These are phyloP conservation scores for Hypoxylon subgilvum DNA, from an alignment of 495 filamentous ascomycete species.

Conservation along the genomic window DNA sequence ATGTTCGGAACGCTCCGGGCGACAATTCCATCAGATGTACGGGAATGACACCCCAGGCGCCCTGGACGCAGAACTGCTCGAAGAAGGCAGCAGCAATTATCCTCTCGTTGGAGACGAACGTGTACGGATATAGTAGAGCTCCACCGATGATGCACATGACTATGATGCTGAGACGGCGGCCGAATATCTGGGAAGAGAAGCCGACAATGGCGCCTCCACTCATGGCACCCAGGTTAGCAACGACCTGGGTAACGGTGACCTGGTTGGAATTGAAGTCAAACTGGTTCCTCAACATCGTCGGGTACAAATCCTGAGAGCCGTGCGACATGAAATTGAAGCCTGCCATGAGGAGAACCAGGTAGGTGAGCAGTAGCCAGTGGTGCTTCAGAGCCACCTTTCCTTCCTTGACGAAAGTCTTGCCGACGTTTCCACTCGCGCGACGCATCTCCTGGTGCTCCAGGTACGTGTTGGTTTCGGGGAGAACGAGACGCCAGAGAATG, in stretches of 20 bases:
- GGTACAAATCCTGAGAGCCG: slow-evolving; percentile 90
- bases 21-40: slow-evolving; percentile 90
- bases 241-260: slow-evolving; percentile 83
- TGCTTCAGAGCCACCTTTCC: slow-evolving; percentile 75
- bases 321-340: slow-evolving; percentile 96
- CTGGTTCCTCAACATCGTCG: slow-evolving; percentile 80
- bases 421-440: slow-evolving; percentile 54
- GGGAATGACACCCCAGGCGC: slow-evolving; percentile 83
- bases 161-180: slow-evolving; percentile 81
- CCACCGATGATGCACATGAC: slow-evolving; percentile 77
- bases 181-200: slow-evolving; percentile 80
- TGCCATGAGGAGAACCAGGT: slow-evolving; percentile 84
- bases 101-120: slow-evolving; percentile 62
- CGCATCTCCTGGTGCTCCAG: slow-evolving; percentile 66
- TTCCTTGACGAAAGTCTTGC: slow-evolving; percentile 71
- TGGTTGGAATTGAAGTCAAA: slow-evolving; percentile 72
- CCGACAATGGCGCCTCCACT: slow-evolving; percentile 77
- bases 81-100: slow-evolving; percentile 89
- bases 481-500: slow-evolving; percentile 74
- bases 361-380: slow-evolving; percentile 80
- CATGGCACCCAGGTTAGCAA: slow-evolving; percentile 84
- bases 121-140: slow-evolving; percentile 82
- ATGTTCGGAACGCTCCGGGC: slow-evolving; percentile 80
- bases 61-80: slow-evolving; percentile 88
- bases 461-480: slow-evolving; percentile 79